phyloP scores from a whole-genome alignment of 2,329 filamentous ascomycete species.

The Aspergillus fructus region DNA sequence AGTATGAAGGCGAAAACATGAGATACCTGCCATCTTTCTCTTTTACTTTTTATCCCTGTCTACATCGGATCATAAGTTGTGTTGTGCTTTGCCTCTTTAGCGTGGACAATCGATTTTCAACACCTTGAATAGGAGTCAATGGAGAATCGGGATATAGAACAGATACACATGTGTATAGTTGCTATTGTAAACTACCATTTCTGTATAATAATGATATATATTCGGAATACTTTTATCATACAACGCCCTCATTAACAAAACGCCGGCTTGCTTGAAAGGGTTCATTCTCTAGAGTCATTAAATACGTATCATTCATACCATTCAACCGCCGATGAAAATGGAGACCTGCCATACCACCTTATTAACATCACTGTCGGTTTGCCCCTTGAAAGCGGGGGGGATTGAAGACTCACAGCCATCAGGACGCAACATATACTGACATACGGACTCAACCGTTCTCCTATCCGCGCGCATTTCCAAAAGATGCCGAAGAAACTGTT shows the following conservation, averaged over 20 bases:
- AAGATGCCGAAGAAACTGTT: conserved; percentile 76
- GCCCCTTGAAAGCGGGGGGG: neutral
- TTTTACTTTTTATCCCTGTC: conserved; percentile 15
- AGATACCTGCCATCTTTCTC: conserved; percentile 27
- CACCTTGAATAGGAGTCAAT: conserved; percentile 4
- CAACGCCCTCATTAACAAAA: conserved; percentile 9
- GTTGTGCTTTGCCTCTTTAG: conserved; percentile 21
- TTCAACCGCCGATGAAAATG: conserved; percentile 39
- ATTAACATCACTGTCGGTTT: neutral
- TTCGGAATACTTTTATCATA: conserved; percentile 6
- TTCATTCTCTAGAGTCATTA: conserved; percentile 11
- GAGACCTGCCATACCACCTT: conserved; percentile 26
- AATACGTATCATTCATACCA: neutral
- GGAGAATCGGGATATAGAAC: conserved; percentile 13
- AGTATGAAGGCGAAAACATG: conserved; percentile 23
- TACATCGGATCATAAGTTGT: conserved; percentile 15
- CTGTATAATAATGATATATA: conserved; percentile 24
- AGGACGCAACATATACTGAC: conserved; percentile 89
- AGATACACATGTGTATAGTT: conserved; percentile 5
- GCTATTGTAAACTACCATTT: conserved; percentile 15
- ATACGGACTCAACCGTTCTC: conserved; percentile 90
- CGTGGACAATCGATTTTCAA: conserved; percentile 7
- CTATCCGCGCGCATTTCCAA: conserved; percentile 93
- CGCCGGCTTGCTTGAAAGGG: conserved; percentile 13
- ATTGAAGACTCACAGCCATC: conserved; percentile 74